phyloP scores from a whole-genome alignment of 352 stramenopile genomes.

The Phytophthora litchii region DNA sequence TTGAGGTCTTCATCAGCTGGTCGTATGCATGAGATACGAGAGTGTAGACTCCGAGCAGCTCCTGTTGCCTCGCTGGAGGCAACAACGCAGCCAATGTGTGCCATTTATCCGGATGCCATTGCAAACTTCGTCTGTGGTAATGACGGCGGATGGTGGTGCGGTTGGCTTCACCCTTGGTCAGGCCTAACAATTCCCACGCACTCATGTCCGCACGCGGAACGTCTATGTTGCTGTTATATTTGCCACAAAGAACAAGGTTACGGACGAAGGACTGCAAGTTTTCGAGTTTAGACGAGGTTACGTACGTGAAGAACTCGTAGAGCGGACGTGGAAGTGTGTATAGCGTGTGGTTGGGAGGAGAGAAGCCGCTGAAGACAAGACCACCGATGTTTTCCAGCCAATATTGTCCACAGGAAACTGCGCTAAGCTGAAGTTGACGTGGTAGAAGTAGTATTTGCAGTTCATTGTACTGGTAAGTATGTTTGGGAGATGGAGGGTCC shows the following conservation, averaged over 20 bases:
- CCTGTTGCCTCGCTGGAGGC: conserved; percentile 33
- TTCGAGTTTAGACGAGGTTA: conserved; percentile 9
- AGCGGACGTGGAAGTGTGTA: conserved; percentile 47
- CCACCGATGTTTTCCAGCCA: conserved; percentile 47
- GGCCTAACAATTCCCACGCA: conserved; percentile 47
- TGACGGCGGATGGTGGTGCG: conserved; percentile 53
- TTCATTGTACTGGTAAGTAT: conserved; percentile 3
- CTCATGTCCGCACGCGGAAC: conserved; percentile 54
- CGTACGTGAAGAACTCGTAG: conserved; percentile 68
- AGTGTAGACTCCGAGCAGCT: conserved; percentile 41
- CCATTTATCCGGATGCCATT: conserved; percentile 83
- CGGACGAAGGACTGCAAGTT: background rate
- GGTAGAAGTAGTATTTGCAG: conserved; percentile 36
- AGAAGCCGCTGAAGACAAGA: conserved; percentile 29
- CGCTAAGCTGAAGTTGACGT: conserved; percentile 24
- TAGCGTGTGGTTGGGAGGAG: conserved; percentile 17
- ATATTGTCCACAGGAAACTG: conserved; percentile 38
- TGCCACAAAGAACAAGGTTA: background rate
- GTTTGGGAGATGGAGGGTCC: background rate
- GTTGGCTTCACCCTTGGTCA: conserved; percentile 47
- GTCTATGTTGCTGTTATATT: conserved; percentile 33
- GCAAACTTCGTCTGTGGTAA: conserved; percentile 64
- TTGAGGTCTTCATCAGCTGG: conserved; percentile 34
- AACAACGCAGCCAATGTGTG: conserved; percentile 21
- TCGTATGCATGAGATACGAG: conserved; percentile 59